Percentiles rank a stretch among this genome's conserved stretches.
Conservation (phyloP, 2,329 filamentous ascomycete species). For the Botryotinia convoluta region DNA sequence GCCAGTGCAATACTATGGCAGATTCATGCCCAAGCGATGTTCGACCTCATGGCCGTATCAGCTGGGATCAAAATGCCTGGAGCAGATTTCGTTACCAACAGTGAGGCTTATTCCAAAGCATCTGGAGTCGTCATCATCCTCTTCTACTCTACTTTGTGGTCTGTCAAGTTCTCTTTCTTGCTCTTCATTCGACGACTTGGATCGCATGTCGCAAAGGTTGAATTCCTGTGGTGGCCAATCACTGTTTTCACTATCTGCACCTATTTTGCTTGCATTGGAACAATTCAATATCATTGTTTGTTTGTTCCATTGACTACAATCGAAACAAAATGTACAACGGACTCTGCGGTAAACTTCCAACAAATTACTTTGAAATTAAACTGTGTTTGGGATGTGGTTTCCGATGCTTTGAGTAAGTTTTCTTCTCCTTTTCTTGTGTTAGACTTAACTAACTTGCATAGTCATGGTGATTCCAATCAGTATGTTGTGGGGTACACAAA, state of each 20-base stretch:
- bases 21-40: neutral
- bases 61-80: neutral
- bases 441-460: neutral
- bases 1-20: slow-evolving; percentile 3
- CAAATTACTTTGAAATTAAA: neutral
- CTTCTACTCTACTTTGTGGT: neutral
- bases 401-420: neutral
- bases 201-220: neutral
- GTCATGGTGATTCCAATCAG: neutral
- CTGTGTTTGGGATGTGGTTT: neutral
- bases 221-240: neutral
- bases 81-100: neutral
- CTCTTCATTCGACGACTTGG: slow-evolving; percentile 3
- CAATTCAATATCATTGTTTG: neutral
- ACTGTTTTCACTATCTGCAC: neutral
- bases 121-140: neutral
- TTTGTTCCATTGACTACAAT: neutral
- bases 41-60: neutral
- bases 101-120: neutral
- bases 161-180: slow-evolving; percentile 3
- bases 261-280: slow-evolving; percentile 1
- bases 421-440: neutral
- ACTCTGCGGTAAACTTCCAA: neutral
- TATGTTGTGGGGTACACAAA: neutral
- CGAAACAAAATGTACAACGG: neutral